A percentile compares a stretch with the other conserved stretches of the same genome.
Conservation (phyloP, 208 protist species). For the Crithidia brevicula region DNA sequence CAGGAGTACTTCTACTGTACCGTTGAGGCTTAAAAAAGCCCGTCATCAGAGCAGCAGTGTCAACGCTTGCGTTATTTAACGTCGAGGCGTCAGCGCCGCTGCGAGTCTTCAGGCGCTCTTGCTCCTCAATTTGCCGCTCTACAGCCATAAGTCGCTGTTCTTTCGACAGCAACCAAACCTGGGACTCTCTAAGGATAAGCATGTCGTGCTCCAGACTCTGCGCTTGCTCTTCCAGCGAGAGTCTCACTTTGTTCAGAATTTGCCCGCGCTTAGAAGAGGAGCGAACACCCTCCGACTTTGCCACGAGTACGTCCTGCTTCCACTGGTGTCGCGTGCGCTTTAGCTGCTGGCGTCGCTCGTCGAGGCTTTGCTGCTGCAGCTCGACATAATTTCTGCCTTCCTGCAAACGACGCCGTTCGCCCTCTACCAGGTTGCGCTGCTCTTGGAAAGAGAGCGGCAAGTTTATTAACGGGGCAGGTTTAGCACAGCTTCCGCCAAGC, state of each 20-base stretch:
- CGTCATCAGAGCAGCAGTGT: conserved; percentile 55
- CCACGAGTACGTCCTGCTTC: conserved; percentile 79
- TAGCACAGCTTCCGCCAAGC: conserved; percentile 8
- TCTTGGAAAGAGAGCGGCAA: conserved; percentile 41
- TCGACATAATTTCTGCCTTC: conserved; percentile 61
- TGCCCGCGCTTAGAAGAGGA: conserved; percentile 75
- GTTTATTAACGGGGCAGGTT: background rate
- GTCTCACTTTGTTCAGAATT: conserved; percentile 62
- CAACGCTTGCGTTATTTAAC: conserved; percentile 45
- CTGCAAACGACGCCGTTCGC: conserved; percentile 55
- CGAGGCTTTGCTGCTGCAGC: conserved; percentile 58
- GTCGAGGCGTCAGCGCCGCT: conserved; percentile 26
- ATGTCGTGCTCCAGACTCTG: conserved; percentile 69
- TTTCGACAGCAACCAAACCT: conserved; percentile 78
- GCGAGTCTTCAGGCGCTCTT: conserved; percentile 37
- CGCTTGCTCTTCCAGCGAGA: conserved; percentile 69
- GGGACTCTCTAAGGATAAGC: conserved; percentile 67
- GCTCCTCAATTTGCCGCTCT: conserved; percentile 73
- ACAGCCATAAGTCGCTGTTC: conserved; percentile 67
- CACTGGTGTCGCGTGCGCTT: conserved; percentile 66
- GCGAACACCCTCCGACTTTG: conserved; percentile 73
- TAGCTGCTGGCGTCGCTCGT: conserved; percentile 65
- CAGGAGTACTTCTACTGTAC: conserved; percentile 5
- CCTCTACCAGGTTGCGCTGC: conserved; percentile 54
- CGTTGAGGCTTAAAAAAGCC: conserved; percentile 64